Percentiles rank a stretch among this genome's conserved stretches.
These are phyloP conservation scores for Mortierella sp. DNA, from an alignment of 371 early-diverging fungal species.

Conservation along the genomic window DNA sequence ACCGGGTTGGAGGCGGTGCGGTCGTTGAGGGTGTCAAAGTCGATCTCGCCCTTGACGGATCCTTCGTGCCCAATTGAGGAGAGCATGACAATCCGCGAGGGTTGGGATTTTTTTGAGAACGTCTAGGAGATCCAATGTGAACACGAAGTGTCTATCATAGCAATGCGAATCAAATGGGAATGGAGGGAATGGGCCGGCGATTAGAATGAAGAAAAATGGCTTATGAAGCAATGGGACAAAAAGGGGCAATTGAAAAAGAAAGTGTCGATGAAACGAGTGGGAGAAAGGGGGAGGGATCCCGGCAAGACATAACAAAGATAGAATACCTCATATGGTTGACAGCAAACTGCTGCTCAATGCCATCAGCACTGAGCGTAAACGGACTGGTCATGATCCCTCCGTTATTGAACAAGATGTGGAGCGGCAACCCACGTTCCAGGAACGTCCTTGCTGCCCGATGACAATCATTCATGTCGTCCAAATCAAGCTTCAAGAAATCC, in stretches of 20 bases:
- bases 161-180: background rate
- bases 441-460: conserved; percentile 67
- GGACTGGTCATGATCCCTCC: conserved; percentile 83
- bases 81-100: conserved; percentile 64
- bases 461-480: conserved; percentile 68
- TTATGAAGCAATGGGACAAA: too few species aligned
- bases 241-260: background rate
- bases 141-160: conserved; percentile 80
- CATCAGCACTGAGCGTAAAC: conserved; percentile 73
- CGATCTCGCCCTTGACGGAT: conserved; percentile 50
- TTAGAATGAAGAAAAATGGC: background rate
- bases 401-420: conserved; percentile 78
- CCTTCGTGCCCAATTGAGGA: conserved; percentile 42
- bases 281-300: background rate
- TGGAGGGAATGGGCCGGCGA: background rate
- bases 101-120: conserved; percentile 64
- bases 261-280: background rate
- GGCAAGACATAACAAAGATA: background rate
- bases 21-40: conserved; percentile 56
- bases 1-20: conserved; percentile 21
- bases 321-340: conserved; percentile 55
- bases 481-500: conserved; percentile 69
- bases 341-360: conserved; percentile 68
- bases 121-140: conserved; percentile 77
- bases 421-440: conserved; percentile 57